These are phyloP conservation scores for Capsella bursapastoris DNA, from an alignment of 345 rosid genomes.

Conservation along the genomic window DNA sequence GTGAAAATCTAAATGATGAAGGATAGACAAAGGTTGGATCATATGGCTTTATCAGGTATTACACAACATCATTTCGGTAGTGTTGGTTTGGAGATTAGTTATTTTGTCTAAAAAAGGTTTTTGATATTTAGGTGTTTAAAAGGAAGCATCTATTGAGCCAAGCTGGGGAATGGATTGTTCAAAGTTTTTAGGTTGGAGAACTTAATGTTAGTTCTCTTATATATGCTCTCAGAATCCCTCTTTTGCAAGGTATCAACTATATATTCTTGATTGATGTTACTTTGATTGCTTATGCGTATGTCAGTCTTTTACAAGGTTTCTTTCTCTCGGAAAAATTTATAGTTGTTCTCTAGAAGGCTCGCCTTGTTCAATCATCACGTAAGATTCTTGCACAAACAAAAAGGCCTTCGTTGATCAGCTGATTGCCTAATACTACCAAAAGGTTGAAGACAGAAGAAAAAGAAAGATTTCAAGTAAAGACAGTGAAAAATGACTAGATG, in stretches of 20 bases:
- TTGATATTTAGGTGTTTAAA: too few relatives aligned
- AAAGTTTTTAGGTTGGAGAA: too few relatives aligned
- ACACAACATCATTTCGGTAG: neutral
- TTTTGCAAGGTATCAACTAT: neutral
- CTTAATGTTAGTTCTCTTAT: too few relatives aligned
- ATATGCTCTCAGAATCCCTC: too few relatives aligned
- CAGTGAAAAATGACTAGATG: neutral
- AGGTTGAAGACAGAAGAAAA: neutral
- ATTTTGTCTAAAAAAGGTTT: too few relatives aligned
- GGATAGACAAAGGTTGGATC: constrained; percentile 43
- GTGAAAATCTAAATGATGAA: constrained; percentile 71
- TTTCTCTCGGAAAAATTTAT: too few relatives aligned
- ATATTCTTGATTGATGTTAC: neutral
- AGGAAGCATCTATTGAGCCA: too few relatives aligned
- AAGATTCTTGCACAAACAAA: too few relatives aligned
- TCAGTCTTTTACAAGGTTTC: neutral
- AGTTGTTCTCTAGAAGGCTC: too few relatives aligned
- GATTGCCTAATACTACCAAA: neutral
- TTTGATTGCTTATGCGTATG: neutral
- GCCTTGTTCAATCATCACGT: too few relatives aligned
- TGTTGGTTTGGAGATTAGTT: neutral
- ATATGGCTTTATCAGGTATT: constrained; percentile 60
- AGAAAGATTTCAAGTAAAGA: neutral
- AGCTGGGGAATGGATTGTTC: too few relatives aligned
- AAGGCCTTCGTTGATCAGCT: too few relatives aligned